phyloP scores from a whole-genome alignment of 2,329 filamentous ascomycete species.

The Aspergillus ibericus region DNA sequence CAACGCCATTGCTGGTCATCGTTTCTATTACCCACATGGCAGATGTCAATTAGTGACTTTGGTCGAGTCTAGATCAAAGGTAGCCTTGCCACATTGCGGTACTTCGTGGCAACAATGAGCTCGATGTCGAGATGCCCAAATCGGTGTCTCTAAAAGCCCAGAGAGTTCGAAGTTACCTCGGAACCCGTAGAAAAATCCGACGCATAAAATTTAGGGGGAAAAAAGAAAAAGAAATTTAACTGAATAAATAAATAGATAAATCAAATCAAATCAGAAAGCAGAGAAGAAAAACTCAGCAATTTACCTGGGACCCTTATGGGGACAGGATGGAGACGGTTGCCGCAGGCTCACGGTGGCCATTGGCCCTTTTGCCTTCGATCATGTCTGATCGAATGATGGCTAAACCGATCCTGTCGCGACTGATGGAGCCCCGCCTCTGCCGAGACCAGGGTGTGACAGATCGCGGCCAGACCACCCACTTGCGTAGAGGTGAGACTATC shows the following conservation, averaged over 20 bases:
- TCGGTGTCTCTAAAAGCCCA: background rate
- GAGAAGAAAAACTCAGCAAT: background rate
- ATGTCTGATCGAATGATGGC: background rate
- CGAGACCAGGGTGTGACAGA: background rate
- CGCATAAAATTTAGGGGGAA: too few species aligned
- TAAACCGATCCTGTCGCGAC: background rate
- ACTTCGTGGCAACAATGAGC: background rate
- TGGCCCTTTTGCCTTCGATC: background rate
- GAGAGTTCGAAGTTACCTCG: background rate
- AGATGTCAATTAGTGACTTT: conserved; percentile 1
- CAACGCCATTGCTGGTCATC: conserved; percentile 3
- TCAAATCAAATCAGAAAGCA: background rate
- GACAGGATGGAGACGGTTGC: background rate
- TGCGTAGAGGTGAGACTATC: background rate
- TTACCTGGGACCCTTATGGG: background rate
- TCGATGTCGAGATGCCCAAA: background rate
- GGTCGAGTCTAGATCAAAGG: conserved; percentile 1
- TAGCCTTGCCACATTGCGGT: conserved; percentile 3
- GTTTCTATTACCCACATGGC: conserved; percentile 2
- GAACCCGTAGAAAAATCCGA: background rate
- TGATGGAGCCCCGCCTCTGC: background rate
- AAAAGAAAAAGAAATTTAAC: background rate
- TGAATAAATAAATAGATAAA: background rate
- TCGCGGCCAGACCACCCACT: background rate
- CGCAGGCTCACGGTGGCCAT: background rate